Evolutionary conservation across 345 rosid genomes (phyloP), one percentile per base, ranked within the genome.

Genomic region (Aurinia saxatilis): DNA sequence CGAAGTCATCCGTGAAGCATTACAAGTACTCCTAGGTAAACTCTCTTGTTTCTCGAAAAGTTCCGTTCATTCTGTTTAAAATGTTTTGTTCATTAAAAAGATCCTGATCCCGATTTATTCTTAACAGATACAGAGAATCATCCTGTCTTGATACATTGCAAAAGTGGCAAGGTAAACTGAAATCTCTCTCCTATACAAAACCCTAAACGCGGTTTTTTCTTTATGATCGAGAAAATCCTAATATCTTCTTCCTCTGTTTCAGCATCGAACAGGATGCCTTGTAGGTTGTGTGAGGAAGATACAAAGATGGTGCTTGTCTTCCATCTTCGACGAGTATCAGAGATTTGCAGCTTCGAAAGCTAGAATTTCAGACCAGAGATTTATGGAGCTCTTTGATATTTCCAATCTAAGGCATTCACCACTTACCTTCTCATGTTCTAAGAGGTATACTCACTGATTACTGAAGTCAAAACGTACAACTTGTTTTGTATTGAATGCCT

Each of bases 221-320:
- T 25, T 13, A 8, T 29, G 48, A 17, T 29, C 0, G 2, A 29
- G 13, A 6, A 7, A 31, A 36, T 34, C 23, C 10, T 35, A 36
- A 31, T 48, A 9, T 30, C 39, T 35, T 40, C 8, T 34, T 7
- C 11, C 1, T 40, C 0, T 41, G 65, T 17, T 57, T 40, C 81
- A 88, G 89, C 96, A 86, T 53, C 87, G 96, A 0, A 86, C 96
- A 0, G 91, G 96, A 25, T 82, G 93, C 60, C 75, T 84, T 8
- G 93, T 75, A 39, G 93, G 96, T 1, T 85, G 96, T 76, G 67
- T 84, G 30, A 81, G 93, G 57, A 88, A 88, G 62, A 57, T 86
- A 63, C 90, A 86, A 55, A 86, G 78, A 65, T 86, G 93, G 96
- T 89, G 91, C 41, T 70, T 86, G 7, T 73, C 96, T 3, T 82